phyloP scores from a whole-genome alignment of 345 rosid genomes.

The Linum tenue region DNA sequence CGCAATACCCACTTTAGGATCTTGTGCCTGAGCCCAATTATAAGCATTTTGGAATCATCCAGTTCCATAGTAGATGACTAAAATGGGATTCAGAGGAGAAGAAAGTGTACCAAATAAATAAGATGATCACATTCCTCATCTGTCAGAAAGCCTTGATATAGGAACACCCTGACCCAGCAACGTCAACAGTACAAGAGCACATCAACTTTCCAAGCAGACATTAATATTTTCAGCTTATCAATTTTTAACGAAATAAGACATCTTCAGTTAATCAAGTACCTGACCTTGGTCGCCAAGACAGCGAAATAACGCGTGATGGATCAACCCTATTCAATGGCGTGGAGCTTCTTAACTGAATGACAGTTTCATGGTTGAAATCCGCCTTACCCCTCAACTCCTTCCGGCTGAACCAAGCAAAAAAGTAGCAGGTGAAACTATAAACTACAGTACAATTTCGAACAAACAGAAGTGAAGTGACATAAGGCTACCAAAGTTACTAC shows the following conservation, averaged over 20 bases:
- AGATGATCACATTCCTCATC: conserved; percentile 78
- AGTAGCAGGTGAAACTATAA: neutral
- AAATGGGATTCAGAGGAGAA: conserved; percentile 4
- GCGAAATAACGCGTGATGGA: conserved; percentile 55
- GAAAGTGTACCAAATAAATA: conserved; percentile 43
- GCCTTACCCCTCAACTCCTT: conserved; percentile 56
- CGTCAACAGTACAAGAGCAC: conserved; percentile 9
- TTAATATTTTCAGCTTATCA: neutral
- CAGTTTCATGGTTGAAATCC: conserved; percentile 12
- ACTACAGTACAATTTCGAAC: neutral
- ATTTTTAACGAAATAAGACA: neutral
- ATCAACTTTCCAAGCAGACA: neutral
- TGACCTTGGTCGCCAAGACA: conserved; percentile 97
- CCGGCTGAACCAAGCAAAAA: conserved; percentile 32
- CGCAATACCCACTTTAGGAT: conserved; percentile 12
- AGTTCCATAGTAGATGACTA: neutral
- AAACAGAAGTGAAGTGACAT: neutral
- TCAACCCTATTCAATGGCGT: conserved; percentile 34
- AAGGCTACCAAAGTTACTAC: neutral
- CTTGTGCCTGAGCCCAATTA: conserved; percentile 31
- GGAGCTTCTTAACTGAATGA: conserved; percentile 22
- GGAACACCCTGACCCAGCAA: conserved; percentile 53
- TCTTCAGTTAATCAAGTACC: conserved; percentile 38
- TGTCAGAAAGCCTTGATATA: conserved; percentile 54
- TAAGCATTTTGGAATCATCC: conserved; percentile 7